Conservation (phyloP, 441 rosid genomes). For the Rhodomyrtus psidioides region DNA sequence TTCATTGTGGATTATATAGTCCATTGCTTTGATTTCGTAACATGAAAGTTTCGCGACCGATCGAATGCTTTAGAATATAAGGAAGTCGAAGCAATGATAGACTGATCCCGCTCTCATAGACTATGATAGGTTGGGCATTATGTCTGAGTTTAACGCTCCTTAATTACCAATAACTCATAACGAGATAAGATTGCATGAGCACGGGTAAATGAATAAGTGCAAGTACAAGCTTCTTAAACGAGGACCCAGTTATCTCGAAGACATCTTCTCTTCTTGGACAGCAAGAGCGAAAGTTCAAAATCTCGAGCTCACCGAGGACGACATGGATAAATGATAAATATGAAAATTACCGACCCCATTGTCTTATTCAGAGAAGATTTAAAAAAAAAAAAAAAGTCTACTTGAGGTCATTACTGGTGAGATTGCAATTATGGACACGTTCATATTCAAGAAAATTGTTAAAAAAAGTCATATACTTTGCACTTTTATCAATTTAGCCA, state of each 20-base stretch:
- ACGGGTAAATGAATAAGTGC: not conserved
- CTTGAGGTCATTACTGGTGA: not conserved
- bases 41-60: not conserved
- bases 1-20: not conserved
- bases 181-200: not conserved
- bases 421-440: not conserved
- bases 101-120: not conserved
- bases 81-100: not conserved
- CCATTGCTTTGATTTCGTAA: not conserved
- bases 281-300: not conserved
- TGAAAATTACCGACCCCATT: not conserved
- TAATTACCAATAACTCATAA: not conserved
- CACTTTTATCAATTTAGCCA: too few relatives aligned
- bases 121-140: not conserved
- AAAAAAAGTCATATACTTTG: too few relatives aligned
- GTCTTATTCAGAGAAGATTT: not conserved
- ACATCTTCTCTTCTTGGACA: not conserved
- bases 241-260: not conserved
- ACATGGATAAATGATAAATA: accelerated
- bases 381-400: too few relatives aligned
- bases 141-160: not conserved
- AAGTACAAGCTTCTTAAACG: not conserved
- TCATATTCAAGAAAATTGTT: not conserved
- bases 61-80: not conserved
- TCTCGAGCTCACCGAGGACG: accelerated